Conservation (phyloP, 768 basidiomycete species). For the Fibroporia radiculosa region DNA sequence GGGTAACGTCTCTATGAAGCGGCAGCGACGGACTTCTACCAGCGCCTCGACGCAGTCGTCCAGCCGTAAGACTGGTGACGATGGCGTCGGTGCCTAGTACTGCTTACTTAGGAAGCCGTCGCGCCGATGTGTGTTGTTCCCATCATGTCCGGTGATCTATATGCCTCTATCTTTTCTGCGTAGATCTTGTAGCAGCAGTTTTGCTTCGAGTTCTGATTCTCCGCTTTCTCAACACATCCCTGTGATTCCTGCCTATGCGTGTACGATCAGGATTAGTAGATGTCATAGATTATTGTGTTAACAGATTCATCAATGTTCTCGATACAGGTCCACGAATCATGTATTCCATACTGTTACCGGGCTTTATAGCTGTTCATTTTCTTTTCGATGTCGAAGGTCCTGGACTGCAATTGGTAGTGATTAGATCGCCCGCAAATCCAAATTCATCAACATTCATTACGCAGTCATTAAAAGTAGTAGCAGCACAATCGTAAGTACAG, state of each 20-base stretch:
- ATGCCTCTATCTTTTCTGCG: slow-evolving; percentile 16
- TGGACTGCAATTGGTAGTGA: too few species aligned
- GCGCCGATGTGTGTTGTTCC: slow-evolving; percentile 30
- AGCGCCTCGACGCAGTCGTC: slow-evolving; percentile 36
- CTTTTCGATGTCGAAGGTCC: too few species aligned
- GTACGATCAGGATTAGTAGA: slow-evolving; percentile 17
- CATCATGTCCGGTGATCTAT: slow-evolving; percentile 9
- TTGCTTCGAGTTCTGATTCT: slow-evolving; percentile 4
- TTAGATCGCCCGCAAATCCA: too few species aligned
- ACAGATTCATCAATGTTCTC: slow-evolving; percentile 2
- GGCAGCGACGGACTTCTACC: slow-evolving; percentile 73
- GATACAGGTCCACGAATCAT: not conserved
- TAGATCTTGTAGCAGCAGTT: slow-evolving; percentile 17
- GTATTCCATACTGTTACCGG: slow-evolving; percentile 2
- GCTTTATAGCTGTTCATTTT: too few species aligned
- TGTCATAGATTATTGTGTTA: slow-evolving; percentile 18
- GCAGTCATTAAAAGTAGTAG: too few species aligned
- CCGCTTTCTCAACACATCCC: slow-evolving; percentile 2
- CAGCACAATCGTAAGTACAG: slow-evolving; percentile 13
- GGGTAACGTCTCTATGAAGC: slow-evolving; percentile 48
- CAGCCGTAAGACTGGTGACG: slow-evolving; percentile 17
- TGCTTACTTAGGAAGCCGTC: not conserved
- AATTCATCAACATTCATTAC: too few species aligned
- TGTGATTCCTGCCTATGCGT: slow-evolving; percentile 6
- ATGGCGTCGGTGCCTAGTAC: slow-evolving; percentile 15